A percentile compares a stretch with the other conserved stretches of the same genome.
Conservation (phyloP, 2,329 filamentous ascomycete species). For the Exophiala lecanii-corni region DNA sequence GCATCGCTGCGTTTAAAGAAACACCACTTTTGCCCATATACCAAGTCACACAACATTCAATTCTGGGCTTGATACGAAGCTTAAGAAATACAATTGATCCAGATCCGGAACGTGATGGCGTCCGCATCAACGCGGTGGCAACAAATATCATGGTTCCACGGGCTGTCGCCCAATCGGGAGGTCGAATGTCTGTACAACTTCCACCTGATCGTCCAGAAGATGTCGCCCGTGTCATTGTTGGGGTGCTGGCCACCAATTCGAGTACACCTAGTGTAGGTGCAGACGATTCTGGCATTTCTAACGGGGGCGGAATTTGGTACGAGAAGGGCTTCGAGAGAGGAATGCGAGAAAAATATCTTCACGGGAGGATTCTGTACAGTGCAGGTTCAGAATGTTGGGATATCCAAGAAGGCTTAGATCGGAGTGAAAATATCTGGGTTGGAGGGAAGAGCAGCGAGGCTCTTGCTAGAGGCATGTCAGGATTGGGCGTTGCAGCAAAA, state of each 20-base stretch:
- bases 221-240: conserved; percentile 31
- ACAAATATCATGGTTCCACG: conserved; percentile 43
- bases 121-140: conserved; percentile 43
- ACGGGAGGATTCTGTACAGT: conserved; percentile 41
- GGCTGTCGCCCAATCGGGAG: conserved; percentile 34
- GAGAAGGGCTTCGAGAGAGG: conserved; percentile 18
- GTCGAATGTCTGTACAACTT: conserved; percentile 36
- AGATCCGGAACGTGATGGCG: conserved; percentile 25
- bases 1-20: conserved; percentile 47
- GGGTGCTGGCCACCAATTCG: conserved; percentile 16
- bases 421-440: conserved; percentile 41
- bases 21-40: conserved; percentile 47
- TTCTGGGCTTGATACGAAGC: conserved; percentile 47
- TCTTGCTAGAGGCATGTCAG: conserved; percentile 10
- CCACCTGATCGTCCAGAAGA: conserved; percentile 39
- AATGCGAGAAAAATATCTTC: conserved; percentile 26
- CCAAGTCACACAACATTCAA: conserved; percentile 47
- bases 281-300: conserved; percentile 8
- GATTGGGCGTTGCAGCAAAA: conserved; percentile 1
- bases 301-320: conserved; percentile 18
- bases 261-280: conserved; percentile 8
- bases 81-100: conserved; percentile 31
- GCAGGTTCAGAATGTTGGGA: conserved; percentile 43
- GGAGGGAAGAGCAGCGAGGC: conserved; percentile 31
- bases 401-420: conserved; percentile 40